These are phyloP conservation scores for Alloascoidea africana DNA, from an alignment of 805 yeast species.

Conservation along the genomic window DNA sequence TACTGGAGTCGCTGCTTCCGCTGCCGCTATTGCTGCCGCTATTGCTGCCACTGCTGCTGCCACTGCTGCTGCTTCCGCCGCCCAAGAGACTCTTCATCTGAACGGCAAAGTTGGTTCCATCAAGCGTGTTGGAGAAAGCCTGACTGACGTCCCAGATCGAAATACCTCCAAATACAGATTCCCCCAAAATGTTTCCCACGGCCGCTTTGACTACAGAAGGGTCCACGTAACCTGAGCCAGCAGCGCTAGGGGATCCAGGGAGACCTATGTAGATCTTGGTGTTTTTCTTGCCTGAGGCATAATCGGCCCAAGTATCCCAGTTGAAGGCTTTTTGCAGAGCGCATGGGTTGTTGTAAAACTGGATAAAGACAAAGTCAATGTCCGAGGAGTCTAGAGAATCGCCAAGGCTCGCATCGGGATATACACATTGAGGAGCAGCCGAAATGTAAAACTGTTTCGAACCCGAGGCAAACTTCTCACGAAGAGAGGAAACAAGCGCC, in stretches of 20 bases:
- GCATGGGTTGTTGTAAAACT: conserved; percentile 63
- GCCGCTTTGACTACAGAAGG: conserved; percentile 21
- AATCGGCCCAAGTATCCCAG: conserved; percentile 48
- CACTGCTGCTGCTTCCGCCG: conserved; percentile 8
- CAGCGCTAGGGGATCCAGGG: conserved; percentile 30
- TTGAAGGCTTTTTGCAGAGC: conserved; percentile 42
- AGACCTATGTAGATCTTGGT: conserved; percentile 48
- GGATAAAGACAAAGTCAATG: conserved; percentile 57
- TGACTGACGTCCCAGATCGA: conserved; percentile 60
- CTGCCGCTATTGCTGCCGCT: conserved; percentile 6
- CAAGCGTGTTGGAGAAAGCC: conserved; percentile 26
- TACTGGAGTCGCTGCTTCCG: conserved; percentile 5
- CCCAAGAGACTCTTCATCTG: conserved; percentile 28
- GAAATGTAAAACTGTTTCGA: conserved; percentile 45
- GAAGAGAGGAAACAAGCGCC: conserved; percentile 27
- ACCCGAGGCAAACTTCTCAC: conserved; percentile 23
- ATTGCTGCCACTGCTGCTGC: too few species aligned
- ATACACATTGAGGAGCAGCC: conserved; percentile 70
- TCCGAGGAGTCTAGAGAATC: conserved; percentile 41
- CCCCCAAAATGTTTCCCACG: conserved; percentile 30
- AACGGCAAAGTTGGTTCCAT: conserved; percentile 27
- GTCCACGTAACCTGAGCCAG: conserved; percentile 31
- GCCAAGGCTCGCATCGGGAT: conserved; percentile 52
- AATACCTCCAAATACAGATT: conserved; percentile 34
- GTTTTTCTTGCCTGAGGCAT: conserved; percentile 38